Evolutionary conservation across 192 early-diverging fungal species (phyloP), one percentile per base, ranked within the genome.

Genomic region (Spinellus fusiger): DNA sequence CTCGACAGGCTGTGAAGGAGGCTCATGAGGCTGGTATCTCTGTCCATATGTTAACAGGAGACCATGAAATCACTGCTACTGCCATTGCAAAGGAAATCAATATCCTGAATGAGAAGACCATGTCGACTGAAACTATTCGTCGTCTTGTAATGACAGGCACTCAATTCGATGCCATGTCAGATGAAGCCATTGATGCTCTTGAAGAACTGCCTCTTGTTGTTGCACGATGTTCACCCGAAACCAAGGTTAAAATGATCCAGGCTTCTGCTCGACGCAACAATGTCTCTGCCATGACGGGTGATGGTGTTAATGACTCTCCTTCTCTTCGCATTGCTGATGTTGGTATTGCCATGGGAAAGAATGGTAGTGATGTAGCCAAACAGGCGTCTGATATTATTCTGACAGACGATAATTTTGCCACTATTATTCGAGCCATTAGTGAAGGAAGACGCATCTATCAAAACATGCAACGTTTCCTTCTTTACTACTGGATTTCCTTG

Each of bases 41-140:
- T 31, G 95, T 98, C 27, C 86, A 93, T 49, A 98, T 98, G 94
- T 81, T 97, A 48, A 98, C 95, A 2, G 94, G 94, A 51, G 94
- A 98, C 62, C 95, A 98, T 64, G 83, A 91, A 6, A 78, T 84
- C 18, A 96, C 94, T 0, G 95, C 95, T 1, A 79, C 87, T 1
- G 92, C 96, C 2, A 98, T 98, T 74, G 93, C 94, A 12, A 85
- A 84, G 47, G 83, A 98, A 59, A 77, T 95, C 29, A 86, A 89
- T 15, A 94, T 95, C 56, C 64, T 94, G 33, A 34, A 71, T 37
- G 50, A 35, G 15, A 37, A 34, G 3, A 59, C 34, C 2, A 65
- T 65, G 63, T 84, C 74, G 15, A 65, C 68, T 27, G 61, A 66
- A 34, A 61, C 60, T 15, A 57, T 67, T 23, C 74, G 68, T 44